Evolutionary conservation across 345 rosid species (phyloP).

Genomic region (Linum lewisii): DNA sequence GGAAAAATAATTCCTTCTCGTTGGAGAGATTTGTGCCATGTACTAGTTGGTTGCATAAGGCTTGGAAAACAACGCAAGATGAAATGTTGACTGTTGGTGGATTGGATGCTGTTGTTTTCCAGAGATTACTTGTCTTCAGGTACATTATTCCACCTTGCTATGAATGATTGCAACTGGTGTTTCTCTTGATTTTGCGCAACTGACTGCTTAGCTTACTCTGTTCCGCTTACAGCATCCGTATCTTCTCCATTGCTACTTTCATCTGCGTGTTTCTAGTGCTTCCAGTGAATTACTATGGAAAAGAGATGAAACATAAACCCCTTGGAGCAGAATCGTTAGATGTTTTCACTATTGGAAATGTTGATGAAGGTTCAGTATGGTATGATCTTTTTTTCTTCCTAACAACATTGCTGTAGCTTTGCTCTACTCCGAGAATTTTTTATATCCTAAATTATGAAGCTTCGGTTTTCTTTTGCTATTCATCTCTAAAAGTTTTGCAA

Average conservation of each 20-base stretch:
- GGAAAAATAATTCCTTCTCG: conserved; percentile 1
- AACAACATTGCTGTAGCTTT: not conserved
- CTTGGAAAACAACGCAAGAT: not conserved
- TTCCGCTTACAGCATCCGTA: not conserved
- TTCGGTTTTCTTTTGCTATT: not conserved
- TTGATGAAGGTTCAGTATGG: not conserved
- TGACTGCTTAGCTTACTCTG: not conserved
- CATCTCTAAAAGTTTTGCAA: too few relatives aligned
- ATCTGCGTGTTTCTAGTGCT: conserved; percentile 4
- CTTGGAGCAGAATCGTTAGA: conserved; percentile 3
- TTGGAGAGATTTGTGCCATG: conserved; percentile 10
- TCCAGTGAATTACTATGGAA: conserved; percentile 10
- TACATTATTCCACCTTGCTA: not conserved
- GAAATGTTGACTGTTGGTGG: not conserved
- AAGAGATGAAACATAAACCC: conserved; percentile 3
- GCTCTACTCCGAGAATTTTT: not conserved
- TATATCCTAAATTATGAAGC: too few relatives aligned
- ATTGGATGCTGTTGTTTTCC: conserved; percentile 10
- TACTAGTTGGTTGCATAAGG: not conserved
- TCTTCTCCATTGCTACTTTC: conserved; percentile 2
- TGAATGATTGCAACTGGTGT: not conserved
- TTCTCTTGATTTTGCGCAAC: not conserved
- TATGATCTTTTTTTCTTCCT: not conserved
- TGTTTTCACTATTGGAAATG: conserved; percentile 7
- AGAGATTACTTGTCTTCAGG: conserved; percentile 10